phyloP scores from a whole-genome alignment of 163 green algal genomes.

The Chlorella variabilis region DNA sequence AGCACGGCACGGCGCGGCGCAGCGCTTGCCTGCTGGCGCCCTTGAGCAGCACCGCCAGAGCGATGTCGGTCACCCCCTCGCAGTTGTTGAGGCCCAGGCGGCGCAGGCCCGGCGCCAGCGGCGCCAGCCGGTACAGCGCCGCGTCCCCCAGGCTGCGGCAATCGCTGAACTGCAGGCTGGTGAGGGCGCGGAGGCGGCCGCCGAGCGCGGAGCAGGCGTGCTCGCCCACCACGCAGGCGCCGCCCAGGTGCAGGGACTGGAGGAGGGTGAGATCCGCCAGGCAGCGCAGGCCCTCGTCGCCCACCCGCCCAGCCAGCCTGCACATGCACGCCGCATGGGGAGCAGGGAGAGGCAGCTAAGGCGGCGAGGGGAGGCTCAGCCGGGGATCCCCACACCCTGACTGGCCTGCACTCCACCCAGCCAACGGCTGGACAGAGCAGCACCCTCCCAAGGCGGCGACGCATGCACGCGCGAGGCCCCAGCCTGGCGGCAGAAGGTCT shows the following conservation, averaged over 20 bases:
- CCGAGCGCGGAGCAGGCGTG: constrained; percentile 3
- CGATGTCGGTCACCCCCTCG: constrained; percentile 32
- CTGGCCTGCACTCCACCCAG: too few relatives aligned
- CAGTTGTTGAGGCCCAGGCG: constrained; percentile 10
- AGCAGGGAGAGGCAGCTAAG: too few relatives aligned
- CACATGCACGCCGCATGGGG: too few relatives aligned
- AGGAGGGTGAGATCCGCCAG: constrained; percentile 8
- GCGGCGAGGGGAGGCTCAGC: too few relatives aligned
- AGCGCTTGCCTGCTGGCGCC: constrained; percentile 13
- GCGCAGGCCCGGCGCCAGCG: constrained; percentile 4
- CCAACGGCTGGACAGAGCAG: too few relatives aligned
- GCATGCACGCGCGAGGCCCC: too few relatives aligned
- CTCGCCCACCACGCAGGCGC: neutral
- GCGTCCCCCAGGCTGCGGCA: constrained; percentile 17
- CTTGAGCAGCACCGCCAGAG: constrained; percentile 7
- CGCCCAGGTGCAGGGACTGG: constrained; percentile 7
- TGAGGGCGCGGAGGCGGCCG: neutral
- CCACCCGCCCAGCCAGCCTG: neutral
- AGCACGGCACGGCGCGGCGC: too few relatives aligned
- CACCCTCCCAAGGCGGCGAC: neutral
- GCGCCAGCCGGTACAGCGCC: constrained; percentile 6
- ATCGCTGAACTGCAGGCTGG: constrained; percentile 2
- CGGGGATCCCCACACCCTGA: too few relatives aligned
- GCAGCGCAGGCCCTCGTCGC: neutral
- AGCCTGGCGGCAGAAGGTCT: too few relatives aligned